Percentiles rank a stretch among this genome's conserved stretches.
phyloP scores from a whole-genome alignment of 306 rosid genomes.

The Elaeagnus macrophylla region DNA sequence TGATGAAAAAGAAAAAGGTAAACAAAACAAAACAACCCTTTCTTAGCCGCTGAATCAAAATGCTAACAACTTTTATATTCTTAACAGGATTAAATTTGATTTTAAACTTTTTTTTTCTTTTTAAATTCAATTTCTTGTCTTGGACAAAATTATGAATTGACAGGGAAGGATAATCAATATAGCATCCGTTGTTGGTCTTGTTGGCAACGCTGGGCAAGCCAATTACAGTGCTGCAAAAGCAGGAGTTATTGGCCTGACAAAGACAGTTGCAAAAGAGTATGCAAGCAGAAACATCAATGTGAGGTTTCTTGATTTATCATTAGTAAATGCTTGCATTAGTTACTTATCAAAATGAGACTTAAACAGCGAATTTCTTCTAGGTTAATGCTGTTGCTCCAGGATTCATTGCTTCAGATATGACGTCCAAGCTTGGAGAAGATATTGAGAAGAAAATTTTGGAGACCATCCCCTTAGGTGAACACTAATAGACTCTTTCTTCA shows the following conservation, averaged over 20 bases:
- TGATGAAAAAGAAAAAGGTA: slow-evolving; percentile 97
- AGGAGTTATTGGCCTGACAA: slow-evolving; percentile 93
- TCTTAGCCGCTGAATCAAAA: slow-evolving; percentile 1
- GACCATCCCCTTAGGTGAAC: slow-evolving; percentile 81
- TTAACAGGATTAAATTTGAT: too few relatives aligned
- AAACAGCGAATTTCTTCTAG: slow-evolving; percentile 31
- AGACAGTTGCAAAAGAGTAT: slow-evolving; percentile 81
- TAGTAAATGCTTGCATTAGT: neutral
- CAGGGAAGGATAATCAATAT: slow-evolving; percentile 97
- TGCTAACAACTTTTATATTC: too few relatives aligned
- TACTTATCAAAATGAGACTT: slow-evolving; percentile 15
- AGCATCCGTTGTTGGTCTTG: slow-evolving; percentile 88
- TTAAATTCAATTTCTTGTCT: neutral
- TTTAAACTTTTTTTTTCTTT: neutral
- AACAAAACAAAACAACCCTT: neutral
- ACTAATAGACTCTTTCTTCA: slow-evolving; percentile 9
- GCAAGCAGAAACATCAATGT: slow-evolving; percentile 86
- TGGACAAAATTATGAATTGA: slow-evolving; percentile 11
- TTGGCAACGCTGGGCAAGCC: slow-evolving; percentile 94
- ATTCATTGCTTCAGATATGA: slow-evolving; percentile 94
- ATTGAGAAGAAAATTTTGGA: slow-evolving; percentile 73
- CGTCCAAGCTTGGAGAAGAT: slow-evolving; percentile 80
- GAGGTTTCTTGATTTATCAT: slow-evolving; percentile 13
- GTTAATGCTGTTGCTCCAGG: slow-evolving; percentile 98
- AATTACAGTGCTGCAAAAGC: slow-evolving; percentile 99